These are phyloP conservation scores for Zizania latifolia DNA, from an alignment of 176 grass and related monocot species.

Conservation along the genomic window DNA sequence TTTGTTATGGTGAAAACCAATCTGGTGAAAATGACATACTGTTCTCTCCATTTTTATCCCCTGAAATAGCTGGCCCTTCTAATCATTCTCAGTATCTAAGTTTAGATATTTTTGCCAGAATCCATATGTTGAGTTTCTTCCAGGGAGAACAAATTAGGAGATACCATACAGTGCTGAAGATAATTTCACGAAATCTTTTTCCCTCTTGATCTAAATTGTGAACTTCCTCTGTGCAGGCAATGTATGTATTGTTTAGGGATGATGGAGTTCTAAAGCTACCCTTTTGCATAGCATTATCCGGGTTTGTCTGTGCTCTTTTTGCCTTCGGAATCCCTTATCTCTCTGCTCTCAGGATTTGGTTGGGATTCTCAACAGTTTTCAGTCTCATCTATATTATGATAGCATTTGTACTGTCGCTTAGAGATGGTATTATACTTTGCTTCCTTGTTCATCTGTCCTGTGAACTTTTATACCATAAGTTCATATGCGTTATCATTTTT, in stretches of 20 bases:
- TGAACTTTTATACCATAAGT: no score
- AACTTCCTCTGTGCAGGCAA: constrained; percentile 31
- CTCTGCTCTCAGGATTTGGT: constrained; percentile 66
- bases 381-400: constrained; percentile 53
- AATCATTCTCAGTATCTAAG: neutral
- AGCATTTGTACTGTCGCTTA: constrained; percentile 41
- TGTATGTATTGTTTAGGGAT: constrained; percentile 42
- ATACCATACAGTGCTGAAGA: neutral
- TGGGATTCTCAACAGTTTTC: constrained; percentile 58
- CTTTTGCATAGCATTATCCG: constrained; percentile 54
- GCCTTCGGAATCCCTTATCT: constrained; percentile 74
- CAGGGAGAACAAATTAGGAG: neutral
- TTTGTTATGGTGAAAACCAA: neutral
- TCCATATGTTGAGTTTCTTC: neutral
- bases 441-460: neutral
- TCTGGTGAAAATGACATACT: neutral
- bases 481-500: neutral
- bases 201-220: constrained; percentile 1
- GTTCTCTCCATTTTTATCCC: neutral
- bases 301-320: constrained; percentile 61
- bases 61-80: neutral
- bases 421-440: constrained; percentile 37
- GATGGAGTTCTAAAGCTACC: constrained; percentile 59
- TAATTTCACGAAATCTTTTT: neutral
- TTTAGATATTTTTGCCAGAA: neutral